A percentile compares a stretch with the other conserved stretches of the same genome.
Evolutionary conservation across 1,139 yeast species (phyloP).

Genomic region (Blastobotrys malaysiensis): DNA sequence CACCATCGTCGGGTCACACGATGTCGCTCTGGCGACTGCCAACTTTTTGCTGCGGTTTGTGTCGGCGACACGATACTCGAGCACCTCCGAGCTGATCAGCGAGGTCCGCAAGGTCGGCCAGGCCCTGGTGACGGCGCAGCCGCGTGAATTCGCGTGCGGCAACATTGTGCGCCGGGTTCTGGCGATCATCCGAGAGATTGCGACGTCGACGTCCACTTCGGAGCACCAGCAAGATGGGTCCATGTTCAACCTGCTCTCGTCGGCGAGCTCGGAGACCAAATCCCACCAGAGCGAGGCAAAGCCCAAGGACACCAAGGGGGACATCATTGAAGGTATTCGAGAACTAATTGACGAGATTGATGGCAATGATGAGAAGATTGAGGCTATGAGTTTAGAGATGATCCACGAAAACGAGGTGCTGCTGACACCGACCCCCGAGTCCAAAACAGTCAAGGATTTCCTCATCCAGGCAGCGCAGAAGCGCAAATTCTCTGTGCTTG

Average conservation of each 20-base stretch:
- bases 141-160: constrained; percentile 74
- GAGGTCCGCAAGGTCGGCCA: constrained; percentile 52
- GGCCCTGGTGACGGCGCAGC: constrained; percentile 38
- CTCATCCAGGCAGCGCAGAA: constrained; percentile 81
- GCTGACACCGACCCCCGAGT: constrained; percentile 89
- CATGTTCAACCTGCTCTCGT: constrained; percentile 80
- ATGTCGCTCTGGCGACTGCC: constrained; percentile 80
- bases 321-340: constrained; percentile 89
- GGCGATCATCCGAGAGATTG: constrained; percentile 85
- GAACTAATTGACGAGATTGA: constrained; percentile 90
- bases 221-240: constrained; percentile 33
- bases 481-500: constrained; percentile 86
- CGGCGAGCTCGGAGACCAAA: constrained; percentile 10
- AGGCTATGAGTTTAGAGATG: constrained; percentile 83
- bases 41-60: constrained; percentile 83
- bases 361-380: constrained; percentile 85
- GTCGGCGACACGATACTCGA: constrained; percentile 84
- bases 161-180: constrained; percentile 87
- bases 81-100: constrained; percentile 63
- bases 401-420: constrained; percentile 92
- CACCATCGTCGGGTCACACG: constrained; percentile 66
- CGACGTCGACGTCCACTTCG: constrained; percentile 21
- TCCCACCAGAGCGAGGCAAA: constrained; percentile 23
- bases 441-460: constrained; percentile 83
- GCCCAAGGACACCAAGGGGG: constrained; percentile 65